Conservation (phyloP, 106 monocot genomes). For the Vanilla planifolia region DNA sequence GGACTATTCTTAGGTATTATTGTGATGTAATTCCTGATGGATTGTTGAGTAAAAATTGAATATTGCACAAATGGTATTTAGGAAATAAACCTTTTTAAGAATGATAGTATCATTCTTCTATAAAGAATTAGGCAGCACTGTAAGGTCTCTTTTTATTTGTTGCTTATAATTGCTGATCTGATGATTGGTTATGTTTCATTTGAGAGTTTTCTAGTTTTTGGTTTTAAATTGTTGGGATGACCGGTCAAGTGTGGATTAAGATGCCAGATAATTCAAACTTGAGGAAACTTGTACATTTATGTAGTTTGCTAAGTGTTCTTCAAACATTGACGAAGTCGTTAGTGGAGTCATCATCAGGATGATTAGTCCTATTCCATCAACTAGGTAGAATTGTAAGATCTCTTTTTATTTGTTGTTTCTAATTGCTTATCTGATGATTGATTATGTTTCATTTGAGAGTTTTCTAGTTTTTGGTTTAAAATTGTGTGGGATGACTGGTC, state of each 20-base stretch:
- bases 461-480: neutral
- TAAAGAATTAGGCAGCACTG: neutral
- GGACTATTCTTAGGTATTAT: neutral
- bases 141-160: neutral
- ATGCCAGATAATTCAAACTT: neutral
- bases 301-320: neutral
- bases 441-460: no score
- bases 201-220: neutral
- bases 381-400: no score
- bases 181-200: neutral
- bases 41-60: neutral
- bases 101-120: neutral
- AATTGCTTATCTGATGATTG: no score
- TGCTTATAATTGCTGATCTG: neutral
- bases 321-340: no score
- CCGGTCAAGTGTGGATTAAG: neutral
- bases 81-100: neutral
- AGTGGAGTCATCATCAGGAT: no score
- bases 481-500: neutral
- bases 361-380: no score
- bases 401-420: no score
- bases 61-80: neutral
- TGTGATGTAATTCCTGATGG: neutral
- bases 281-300: neutral
- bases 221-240: neutral